Percentiles rank a stretch among this genome's conserved stretches.
phyloP scores from a whole-genome alignment of 331 rosid species.

The Quercus lobata region DNA sequence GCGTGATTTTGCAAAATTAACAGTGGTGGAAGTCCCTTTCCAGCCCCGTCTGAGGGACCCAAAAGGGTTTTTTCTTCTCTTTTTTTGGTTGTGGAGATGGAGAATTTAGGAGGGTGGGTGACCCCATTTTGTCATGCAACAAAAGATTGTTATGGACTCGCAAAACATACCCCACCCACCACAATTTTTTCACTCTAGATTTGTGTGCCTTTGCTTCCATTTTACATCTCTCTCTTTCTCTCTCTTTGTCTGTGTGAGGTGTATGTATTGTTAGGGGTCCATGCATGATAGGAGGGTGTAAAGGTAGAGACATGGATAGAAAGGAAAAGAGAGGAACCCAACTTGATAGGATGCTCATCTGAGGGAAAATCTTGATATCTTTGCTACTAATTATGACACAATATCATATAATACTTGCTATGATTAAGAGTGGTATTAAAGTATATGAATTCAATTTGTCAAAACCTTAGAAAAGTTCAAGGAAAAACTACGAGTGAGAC shows the following conservation, averaged over 20 bases:
- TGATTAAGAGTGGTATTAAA: conserved; percentile 63
- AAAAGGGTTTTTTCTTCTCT: conserved; percentile 24
- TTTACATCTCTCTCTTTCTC: conserved; percentile 61
- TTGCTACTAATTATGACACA: conserved; percentile 54
- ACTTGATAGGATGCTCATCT: conserved; percentile 61
- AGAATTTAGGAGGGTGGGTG: conserved; percentile 12
- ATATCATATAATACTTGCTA: conserved; percentile 37
- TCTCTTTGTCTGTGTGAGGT: conserved; percentile 26
- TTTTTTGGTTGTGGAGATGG: conserved; percentile 32
- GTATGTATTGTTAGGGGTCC: conserved; percentile 26
- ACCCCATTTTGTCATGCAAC: conserved; percentile 67
- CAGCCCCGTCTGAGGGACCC: conserved; percentile 60
- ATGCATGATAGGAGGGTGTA: conserved; percentile 71
- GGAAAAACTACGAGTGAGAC: conserved; percentile 5
- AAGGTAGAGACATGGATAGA: conserved; percentile 33
- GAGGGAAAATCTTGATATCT: conserved; percentile 53
- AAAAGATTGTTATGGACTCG: conserved; percentile 57
- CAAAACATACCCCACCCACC: conserved; percentile 44
- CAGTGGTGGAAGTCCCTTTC: conserved; percentile 48
- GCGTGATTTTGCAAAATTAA: conserved; percentile 30
- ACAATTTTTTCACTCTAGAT: conserved; percentile 43
- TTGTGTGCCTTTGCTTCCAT: conserved; percentile 88
- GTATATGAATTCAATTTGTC: conserved; percentile 31
- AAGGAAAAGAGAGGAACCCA: conserved; percentile 21
- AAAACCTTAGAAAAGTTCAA: conserved; percentile 24